Conservation (phyloP, 2,329 filamentous ascomycete genomes). For the Ceratocystis destructans region DNA sequence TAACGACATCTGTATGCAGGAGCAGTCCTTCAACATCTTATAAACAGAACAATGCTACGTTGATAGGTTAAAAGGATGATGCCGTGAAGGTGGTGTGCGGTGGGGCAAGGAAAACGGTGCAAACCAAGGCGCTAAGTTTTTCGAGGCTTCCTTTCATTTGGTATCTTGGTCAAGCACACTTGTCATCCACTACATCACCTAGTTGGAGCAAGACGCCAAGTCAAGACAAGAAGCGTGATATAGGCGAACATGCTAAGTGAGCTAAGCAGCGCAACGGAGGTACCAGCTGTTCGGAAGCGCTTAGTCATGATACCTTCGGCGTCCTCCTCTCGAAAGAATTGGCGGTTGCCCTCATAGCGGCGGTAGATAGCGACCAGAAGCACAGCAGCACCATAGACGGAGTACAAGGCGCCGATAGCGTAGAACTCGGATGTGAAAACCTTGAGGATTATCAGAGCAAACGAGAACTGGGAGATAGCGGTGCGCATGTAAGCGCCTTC, state of each 20-base stretch:
- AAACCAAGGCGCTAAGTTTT: too few species aligned
- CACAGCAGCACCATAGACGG: conserved; percentile 76
- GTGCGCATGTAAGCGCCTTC: conserved; percentile 95
- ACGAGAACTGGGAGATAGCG: conserved; percentile 86
- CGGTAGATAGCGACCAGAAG: conserved; percentile 73
- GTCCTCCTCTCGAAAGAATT: conserved; percentile 58
- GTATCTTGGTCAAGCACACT: too few species aligned
- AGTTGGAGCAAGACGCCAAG: conserved; percentile 28
- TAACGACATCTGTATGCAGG: background rate
- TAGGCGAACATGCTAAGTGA: conserved; percentile 45
- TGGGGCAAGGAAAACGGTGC: too few species aligned
- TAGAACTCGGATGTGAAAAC: conserved; percentile 98
- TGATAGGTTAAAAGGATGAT: too few species aligned
- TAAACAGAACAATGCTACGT: background rate
- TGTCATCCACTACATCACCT: background rate
- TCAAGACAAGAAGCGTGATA: conserved; percentile 41
- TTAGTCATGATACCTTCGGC: conserved; percentile 29
- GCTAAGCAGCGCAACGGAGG: conserved; percentile 46
- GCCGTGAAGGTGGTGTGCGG: too few species aligned
- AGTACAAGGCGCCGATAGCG: conserved; percentile 88
- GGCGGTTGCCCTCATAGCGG: conserved; percentile 78
- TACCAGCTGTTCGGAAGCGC: conserved; percentile 51
- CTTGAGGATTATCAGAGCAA: conserved; percentile 85
- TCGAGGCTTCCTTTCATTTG: too few species aligned
- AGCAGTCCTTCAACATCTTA: background rate